Base-by-base conservation (phyloP, 2,329 filamentous ascomycete genomes). In the Aureobasidium vineae region DNA sequence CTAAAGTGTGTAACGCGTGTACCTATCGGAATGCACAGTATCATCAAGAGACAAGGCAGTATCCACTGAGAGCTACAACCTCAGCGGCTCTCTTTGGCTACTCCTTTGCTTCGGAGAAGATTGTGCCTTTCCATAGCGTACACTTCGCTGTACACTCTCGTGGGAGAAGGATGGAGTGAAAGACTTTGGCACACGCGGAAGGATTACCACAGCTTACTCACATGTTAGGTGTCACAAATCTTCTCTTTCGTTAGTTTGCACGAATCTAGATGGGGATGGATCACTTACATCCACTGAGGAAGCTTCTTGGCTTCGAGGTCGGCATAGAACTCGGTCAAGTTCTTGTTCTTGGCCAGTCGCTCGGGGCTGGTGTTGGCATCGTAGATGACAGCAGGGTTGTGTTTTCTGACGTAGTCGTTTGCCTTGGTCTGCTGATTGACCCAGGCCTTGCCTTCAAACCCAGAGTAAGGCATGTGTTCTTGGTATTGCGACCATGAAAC, bases 381-480 rank as follows among this genome's bases (percentile, higher is more conserved):
- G 77, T 86, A 91, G 65, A 89, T 80, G 66, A 93, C 79, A 19
- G 73, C 79, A 52, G 79, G 82, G 74, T 93, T 92, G 79, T 95
- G 91, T 79, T 95, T 94, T 73, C 91, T 87, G 8, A 94, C 90
- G 74, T 95, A 95, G 78, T 89, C 86, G 72, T 92, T 90, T 57
- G 84, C 82, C 36, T 85, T 84, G 2, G 84, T 90, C 70, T 85
- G 69, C 70, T 86, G 86, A 77, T 92, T 91, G 66, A 85, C 81
- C 75, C 81, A 91, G 0, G 78, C 79, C 26, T 69, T 70, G 3
- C 90, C 90, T 75, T 90, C 83, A 77, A 86, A 94, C 15, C 91
- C 91, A 2, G 85, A 82, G 77, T 87, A 92, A 2, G 91, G 91
- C 54, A 89, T 83, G 72, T 91, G 88, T 75, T 95, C 90, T 76